Evolutionary conservation across 2,329 filamentous ascomycete species (phyloP), one percentile per base, ranked within the genome.

Genomic region (Grosmannia huntii): DNA sequence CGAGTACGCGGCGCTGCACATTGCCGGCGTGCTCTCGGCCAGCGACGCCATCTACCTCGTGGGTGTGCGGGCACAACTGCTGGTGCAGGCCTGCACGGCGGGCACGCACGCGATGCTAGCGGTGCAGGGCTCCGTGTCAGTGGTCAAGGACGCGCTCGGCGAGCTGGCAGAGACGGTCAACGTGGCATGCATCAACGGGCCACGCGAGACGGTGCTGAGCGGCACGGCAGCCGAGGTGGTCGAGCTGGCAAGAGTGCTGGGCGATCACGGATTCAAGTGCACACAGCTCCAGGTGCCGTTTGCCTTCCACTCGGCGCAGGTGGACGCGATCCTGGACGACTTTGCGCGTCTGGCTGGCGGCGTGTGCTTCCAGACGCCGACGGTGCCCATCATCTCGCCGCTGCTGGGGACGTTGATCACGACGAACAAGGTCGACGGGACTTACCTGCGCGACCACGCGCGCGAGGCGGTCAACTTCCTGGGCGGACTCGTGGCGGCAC

Each of bases 121-220:
- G 23, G 70, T 77, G 14, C 72, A 75, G 61, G 76, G 72, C 19
- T 70, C 74, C 1, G 71, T 76, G 12, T 75, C 82, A 28, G 73
- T 77, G 5, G 79, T 84, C 60, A 75, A 71, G 51, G 75, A 79
- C 27, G 76, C 76, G 56, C 75, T 82, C 19, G 71, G 71, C 62
- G 75, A 68, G n/a, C 66, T 65, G 14, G 66, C 67, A 1, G 58
- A 62, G 64, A 71, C 69, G 5, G 67, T 77, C 57, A 78, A 79
- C 46, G 65, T 81, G 36, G 85, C 89, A 19, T 94, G 89, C 72
- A 79, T 90, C 68, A 95, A 95, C 64, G 83, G 85, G 0, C 83
- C 85, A 0, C 76, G 82, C 55, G 87, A 90, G 67, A 90, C 84
- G 11, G 89, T 94, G 2, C 75, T 94, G n/a, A 73, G 73, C 25